Base-by-base conservation (phyloP, 73 alveolate species). In the Symbiodinium natans region DNA sequence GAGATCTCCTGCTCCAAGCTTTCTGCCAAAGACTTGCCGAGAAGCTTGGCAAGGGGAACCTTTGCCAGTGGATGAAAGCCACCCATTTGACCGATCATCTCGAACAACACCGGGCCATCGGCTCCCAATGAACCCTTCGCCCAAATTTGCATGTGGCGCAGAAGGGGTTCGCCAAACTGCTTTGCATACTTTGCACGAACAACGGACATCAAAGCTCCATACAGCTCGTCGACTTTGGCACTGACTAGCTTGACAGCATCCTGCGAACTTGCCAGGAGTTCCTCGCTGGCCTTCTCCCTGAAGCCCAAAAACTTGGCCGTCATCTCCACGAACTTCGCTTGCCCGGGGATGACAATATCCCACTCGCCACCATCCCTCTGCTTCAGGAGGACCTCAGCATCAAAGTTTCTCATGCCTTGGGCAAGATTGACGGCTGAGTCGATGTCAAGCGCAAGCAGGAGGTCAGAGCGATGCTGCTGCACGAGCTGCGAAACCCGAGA, bases 311-410 rank as follows among this genome's bases (percentile, higher is more conserved):
- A 5, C 68, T 86, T 86, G 63, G 94, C 25, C 7, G 54, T 83
- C 94, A 86, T 86, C 40, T 86, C 94, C 13, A 29, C 83, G 41
- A 54, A 54, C 41, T 86, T 86, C 42, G 13, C 0, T 29, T 41
- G 29, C 4, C 5, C 27, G 40, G 94, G 83, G 2, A 86, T 31
- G 33, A 8, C 19, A 19, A 86, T 23, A 41, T 86, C 94, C 36
- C 31, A 10, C 29, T 86, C 94, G 7, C 83, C 83, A n/a, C n/a
- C n/a, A 43, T 86, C 94, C 41, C 54, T 86, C 29, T 31, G 40
- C 41, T 86, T 86, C 21, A 56, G n/a, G 42, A 86, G 23, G 54
- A 3, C 11, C 33, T 84, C 93, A 2, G 34, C 11, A 19, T 25
- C 7, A 11, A 59, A 4, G 27, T 11, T 4, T 19, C 17, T 25